Evolutionary conservation across 2,329 filamentous ascomycete species (phyloP).

Genomic region (Colletotrichum chrysophilum): DNA sequence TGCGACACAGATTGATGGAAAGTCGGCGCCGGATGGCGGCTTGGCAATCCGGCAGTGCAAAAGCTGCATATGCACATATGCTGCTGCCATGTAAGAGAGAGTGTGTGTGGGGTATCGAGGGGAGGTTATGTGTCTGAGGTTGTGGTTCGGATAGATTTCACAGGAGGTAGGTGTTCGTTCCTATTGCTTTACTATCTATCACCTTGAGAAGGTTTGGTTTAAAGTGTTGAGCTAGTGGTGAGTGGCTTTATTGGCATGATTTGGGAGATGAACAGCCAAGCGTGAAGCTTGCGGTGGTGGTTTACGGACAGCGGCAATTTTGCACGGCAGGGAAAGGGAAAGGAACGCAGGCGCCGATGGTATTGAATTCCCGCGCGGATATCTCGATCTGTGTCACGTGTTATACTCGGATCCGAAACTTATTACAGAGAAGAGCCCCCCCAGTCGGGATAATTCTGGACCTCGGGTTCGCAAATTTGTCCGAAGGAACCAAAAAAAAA

Average conservation of each 20-base stretch:
- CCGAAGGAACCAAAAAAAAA: neutral
- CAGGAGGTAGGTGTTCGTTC: neutral
- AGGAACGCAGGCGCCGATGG: neutral
- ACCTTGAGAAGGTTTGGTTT: neutral
- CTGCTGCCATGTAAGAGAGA: neutral
- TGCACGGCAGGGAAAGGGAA: neutral
- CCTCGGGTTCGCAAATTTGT: neutral
- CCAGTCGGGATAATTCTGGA: neutral
- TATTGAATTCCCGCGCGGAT: neutral
- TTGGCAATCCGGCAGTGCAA: constrained; percentile 20
- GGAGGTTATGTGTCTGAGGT: neutral
- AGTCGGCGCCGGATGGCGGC: constrained; percentile 11
- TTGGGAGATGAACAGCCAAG: neutral
- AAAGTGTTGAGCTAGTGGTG: neutral
- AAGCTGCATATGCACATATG: neutral
- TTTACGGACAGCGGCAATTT: neutral
- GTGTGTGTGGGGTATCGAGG: neutral
- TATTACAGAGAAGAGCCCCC: neutral
- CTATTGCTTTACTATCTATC: no score
- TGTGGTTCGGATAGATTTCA: neutral
- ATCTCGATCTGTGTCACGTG: neutral
- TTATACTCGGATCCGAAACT: neutral
- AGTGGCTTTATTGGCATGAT: neutral
- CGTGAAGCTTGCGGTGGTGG: neutral
- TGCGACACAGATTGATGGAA: constrained; percentile 1